phyloP scores from a whole-genome alignment of 768 basidiomycete species.

The Jaapia argillacea region DNA sequence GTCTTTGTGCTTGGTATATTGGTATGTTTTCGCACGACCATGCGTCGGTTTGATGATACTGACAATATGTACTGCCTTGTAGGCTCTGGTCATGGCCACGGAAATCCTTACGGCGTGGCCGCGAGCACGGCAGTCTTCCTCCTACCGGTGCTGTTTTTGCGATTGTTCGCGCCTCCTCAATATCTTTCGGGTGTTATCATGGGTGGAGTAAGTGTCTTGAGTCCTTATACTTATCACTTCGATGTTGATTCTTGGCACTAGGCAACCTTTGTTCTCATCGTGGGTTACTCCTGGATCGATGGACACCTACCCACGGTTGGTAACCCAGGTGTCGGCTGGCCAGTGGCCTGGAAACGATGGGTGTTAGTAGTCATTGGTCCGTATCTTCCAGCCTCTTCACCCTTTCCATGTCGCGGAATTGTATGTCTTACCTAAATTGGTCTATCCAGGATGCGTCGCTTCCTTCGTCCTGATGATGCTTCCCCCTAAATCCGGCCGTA shows the following conservation, averaged over 20 bases:
- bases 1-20: constrained; percentile 41
- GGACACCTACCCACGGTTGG: constrained; percentile 32
- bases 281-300: constrained; percentile 53
- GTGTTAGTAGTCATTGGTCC: constrained; percentile 39
- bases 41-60: not conserved
- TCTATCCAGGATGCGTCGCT: constrained; percentile 30
- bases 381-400: too few species aligned
- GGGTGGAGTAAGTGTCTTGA: constrained; percentile 22
- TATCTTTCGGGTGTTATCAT: constrained; percentile 28
- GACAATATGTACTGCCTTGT: not conserved
- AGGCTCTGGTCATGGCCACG: constrained; percentile 34
- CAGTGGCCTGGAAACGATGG: constrained; percentile 41
- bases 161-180: constrained; percentile 34
- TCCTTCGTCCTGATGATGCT: constrained; percentile 46
- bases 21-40: constrained; percentile 19
- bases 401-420: not conserved
- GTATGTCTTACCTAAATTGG: constrained; percentile 1
- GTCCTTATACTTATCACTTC: not conserved
- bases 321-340: constrained; percentile 43
- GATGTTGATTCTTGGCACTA: constrained; percentile 9
- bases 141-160: constrained; percentile 37
- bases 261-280: constrained; percentile 32
- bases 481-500: constrained; percentile 38
- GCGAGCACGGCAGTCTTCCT: constrained; percentile 36
- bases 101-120: constrained; percentile 44